phyloP scores from a whole-genome alignment of 2,329 filamentous ascomycete genomes.

The Cladophialophora immunda region DNA sequence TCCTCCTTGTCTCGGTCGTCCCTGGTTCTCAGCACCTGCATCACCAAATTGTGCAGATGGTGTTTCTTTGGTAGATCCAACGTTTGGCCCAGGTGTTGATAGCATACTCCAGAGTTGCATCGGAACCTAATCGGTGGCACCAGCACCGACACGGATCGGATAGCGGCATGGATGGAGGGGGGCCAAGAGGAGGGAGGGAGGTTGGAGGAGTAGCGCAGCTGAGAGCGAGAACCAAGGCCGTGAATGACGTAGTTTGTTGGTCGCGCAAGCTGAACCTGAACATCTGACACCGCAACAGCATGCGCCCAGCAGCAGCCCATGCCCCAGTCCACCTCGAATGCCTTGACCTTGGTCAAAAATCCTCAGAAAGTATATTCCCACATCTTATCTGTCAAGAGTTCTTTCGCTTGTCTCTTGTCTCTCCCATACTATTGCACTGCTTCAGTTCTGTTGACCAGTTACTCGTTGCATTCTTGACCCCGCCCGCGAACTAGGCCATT shows the following conservation, averaged over 20 bases:
- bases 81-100: neutral
- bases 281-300: neutral
- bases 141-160: neutral
- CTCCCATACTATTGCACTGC: neutral
- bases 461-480: neutral
- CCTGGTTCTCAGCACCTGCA: neutral
- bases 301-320: neutral
- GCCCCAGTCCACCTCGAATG: neutral
- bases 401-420: neutral
- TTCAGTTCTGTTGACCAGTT: conserved; percentile 3
- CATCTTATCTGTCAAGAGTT: conserved; percentile 9
- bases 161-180: neutral
- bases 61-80: neutral
- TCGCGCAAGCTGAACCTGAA: conserved; percentile 5
- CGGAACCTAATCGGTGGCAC: neutral
- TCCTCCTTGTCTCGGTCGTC: too few species aligned
- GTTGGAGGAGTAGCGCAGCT: neutral
- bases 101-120: neutral
- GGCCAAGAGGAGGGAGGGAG: neutral
- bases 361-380: conserved; percentile 3
- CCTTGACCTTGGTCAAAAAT: conserved; percentile 3
- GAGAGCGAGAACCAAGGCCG: neutral
- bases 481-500: neutral
- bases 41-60: neutral
- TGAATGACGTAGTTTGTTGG: conserved; percentile 13